A percentile compares a stretch with the other conserved stretches of the same genome.
Conservation (phyloP, 2,329 filamentous ascomycete genomes). For the Nemania abortiva region DNA sequence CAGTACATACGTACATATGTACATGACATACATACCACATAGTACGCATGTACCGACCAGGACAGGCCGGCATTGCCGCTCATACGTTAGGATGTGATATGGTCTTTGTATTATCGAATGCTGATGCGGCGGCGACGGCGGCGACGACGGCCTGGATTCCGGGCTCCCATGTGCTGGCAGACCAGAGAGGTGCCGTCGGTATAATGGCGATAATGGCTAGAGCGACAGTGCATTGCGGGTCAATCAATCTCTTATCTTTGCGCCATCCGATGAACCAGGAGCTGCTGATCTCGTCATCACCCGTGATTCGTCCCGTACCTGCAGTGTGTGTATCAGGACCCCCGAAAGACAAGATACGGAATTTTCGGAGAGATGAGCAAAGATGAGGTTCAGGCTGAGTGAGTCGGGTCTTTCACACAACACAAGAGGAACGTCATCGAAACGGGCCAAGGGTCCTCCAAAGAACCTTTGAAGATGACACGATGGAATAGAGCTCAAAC, state of each 20-base stretch:
- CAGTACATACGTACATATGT: not conserved
- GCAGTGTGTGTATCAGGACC: slow-evolving; percentile 36
- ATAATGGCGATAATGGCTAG: slow-evolving; percentile 2
- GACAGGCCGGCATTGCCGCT: slow-evolving; percentile 22
- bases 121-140: slow-evolving; percentile 30
- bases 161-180: slow-evolving; percentile 20
- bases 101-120: slow-evolving; percentile 18
- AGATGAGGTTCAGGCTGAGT: slow-evolving; percentile 27
- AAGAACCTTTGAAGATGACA: too few species aligned
- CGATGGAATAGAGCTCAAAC: too few species aligned
- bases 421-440: not conserved
- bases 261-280: slow-evolving; percentile 37
- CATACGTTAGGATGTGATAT: not conserved
- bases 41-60: slow-evolving; percentile 3
- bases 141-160: slow-evolving; percentile 33
- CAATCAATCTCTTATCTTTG: slow-evolving; percentile 39
- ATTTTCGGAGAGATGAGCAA: slow-evolving; percentile 27
- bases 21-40: not conserved
- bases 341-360: slow-evolving; percentile 29
- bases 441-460: too few species aligned
- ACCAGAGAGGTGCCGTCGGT: slow-evolving; percentile 22
- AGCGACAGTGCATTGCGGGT: slow-evolving; percentile 25
- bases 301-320: slow-evolving; percentile 39
- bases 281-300: slow-evolving; percentile 34
- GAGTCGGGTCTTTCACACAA: not conserved